phyloP scores from a whole-genome alignment of 768 basidiomycete species.

The Boletus rufocinnamomeus region DNA sequence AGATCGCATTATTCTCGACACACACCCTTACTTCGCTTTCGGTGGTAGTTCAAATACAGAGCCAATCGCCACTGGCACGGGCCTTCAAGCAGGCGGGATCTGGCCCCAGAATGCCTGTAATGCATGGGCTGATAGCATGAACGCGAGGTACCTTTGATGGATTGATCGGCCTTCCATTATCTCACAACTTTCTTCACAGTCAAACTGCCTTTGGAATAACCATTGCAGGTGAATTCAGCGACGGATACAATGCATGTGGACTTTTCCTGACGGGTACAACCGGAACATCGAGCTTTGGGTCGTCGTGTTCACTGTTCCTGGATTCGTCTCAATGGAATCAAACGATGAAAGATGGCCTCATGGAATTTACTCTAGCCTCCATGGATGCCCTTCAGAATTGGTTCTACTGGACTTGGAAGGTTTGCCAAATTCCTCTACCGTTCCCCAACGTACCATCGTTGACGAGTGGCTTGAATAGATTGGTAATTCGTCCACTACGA shows the following conservation, averaged over 20 bases:
- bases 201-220: constrained; percentile 66
- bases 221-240: constrained; percentile 76
- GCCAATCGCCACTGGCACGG: constrained; percentile 38
- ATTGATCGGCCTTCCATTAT: not conserved
- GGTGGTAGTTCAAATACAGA: constrained; percentile 37
- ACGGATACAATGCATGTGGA: constrained; percentile 67
- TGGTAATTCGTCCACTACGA: constrained; percentile 55
- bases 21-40: constrained; percentile 71
- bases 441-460: not conserved
- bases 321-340: constrained; percentile 56
- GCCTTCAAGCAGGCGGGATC: constrained; percentile 40
- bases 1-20: constrained; percentile 62
- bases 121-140: constrained; percentile 58
- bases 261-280: constrained; percentile 44
- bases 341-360: constrained; percentile 52
- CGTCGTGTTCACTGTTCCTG: constrained; percentile 43
- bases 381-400: constrained; percentile 71
- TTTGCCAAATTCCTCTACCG: constrained; percentile 17
- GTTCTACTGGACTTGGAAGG: constrained; percentile 85
- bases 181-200: constrained; percentile 29
- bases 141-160: constrained; percentile 37
- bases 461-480: constrained; percentile 39
- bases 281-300: constrained; percentile 28
- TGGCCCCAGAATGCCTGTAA: constrained; percentile 56
- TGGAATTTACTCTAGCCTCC: constrained; percentile 50